phyloP scores from a whole-genome alignment of 805 yeast genomes.

The Jamesozyma spencerorum region DNA sequence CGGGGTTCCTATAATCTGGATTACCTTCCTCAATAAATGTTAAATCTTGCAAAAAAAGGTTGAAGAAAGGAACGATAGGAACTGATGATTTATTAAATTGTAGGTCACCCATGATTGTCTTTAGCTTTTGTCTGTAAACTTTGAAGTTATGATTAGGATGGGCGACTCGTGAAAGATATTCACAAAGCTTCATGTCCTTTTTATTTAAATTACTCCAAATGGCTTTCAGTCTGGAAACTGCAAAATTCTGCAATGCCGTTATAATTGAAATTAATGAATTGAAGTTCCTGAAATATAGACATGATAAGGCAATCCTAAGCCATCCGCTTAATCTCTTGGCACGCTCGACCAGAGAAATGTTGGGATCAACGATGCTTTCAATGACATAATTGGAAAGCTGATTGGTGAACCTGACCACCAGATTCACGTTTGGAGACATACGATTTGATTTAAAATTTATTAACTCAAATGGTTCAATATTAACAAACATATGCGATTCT shows the following conservation, averaged over 20 bases:
- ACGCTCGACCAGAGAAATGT: conserved; percentile 39
- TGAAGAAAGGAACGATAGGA: conserved; percentile 70
- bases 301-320: conserved; percentile 65
- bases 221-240: conserved; percentile 50
- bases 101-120: conserved; percentile 40
- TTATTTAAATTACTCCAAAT: conserved; percentile 51
- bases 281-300: conserved; percentile 64
- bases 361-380: conserved; percentile 54
- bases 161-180: conserved; percentile 55
- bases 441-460: conserved; percentile 51
- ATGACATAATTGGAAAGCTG: conserved; percentile 61
- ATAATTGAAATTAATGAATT: conserved; percentile 73
- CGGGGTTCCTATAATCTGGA: conserved; percentile 53
- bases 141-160: conserved; percentile 69
- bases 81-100: conserved; percentile 28
- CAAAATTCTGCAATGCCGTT: conserved; percentile 65
- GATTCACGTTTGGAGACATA: conserved; percentile 54
- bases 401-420: conserved; percentile 59
- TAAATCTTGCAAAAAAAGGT: conserved; percentile 66
- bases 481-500: conserved; percentile 57
- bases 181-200: conserved; percentile 53
- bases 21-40: conserved; percentile 81
- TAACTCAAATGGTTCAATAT: conserved; percentile 56
- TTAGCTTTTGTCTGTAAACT: conserved; percentile 56
- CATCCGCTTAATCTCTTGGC: conserved; percentile 52